A percentile compares a stretch with the other conserved stretches of the same genome.
phyloP scores from a whole-genome alignment of 2,329 filamentous ascomycete genomes.

The Monosporascus sp. region DNA sequence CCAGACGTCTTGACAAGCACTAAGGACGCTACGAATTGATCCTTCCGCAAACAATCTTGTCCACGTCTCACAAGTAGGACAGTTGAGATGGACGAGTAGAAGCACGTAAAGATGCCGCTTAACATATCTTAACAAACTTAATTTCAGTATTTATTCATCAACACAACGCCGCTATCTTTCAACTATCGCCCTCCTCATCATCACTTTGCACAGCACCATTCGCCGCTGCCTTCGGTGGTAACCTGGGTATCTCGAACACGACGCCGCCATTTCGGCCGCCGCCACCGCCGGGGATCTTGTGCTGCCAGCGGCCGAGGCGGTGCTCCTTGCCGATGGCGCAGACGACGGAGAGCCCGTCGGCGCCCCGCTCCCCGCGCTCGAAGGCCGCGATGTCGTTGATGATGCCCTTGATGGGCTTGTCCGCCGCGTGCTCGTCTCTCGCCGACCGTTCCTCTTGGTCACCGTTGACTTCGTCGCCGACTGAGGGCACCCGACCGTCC shows the following conservation, averaged over 20 bases:
- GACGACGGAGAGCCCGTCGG: slow-evolving; percentile 74
- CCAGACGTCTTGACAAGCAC: too few relatives aligned
- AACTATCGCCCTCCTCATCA: neutral
- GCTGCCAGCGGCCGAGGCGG: slow-evolving; percentile 76
- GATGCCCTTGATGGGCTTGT: slow-evolving; percentile 57
- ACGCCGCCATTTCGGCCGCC: slow-evolving; percentile 76
- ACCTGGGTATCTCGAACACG: slow-evolving; percentile 71
- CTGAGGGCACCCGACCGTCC: slow-evolving; percentile 8
- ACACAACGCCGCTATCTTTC: neutral
- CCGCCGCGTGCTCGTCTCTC: slow-evolving; percentile 11
- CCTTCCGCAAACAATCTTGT: too few relatives aligned
- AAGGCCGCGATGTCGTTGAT: slow-evolving; percentile 86
- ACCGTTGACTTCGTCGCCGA: slow-evolving; percentile 20
- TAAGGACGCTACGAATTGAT: too few relatives aligned
- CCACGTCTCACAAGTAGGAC: too few relatives aligned
- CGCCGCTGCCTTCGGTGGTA: neutral
- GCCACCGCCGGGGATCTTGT: slow-evolving; percentile 30
- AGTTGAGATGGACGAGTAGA: too few relatives aligned
- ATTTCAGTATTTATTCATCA: neutral
- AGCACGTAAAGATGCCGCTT: too few relatives aligned
- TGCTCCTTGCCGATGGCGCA: slow-evolving; percentile 85
- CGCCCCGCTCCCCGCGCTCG: slow-evolving; percentile 73
- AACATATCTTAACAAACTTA: too few relatives aligned
- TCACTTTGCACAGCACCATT: neutral
- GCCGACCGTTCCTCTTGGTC: slow-evolving; percentile 10